A percentile compares a stretch with the other conserved stretches of the same genome.
Evolutionary conservation across 768 basidiomycete species (phyloP).

Genomic region (Rhodotorula graminis): DNA sequence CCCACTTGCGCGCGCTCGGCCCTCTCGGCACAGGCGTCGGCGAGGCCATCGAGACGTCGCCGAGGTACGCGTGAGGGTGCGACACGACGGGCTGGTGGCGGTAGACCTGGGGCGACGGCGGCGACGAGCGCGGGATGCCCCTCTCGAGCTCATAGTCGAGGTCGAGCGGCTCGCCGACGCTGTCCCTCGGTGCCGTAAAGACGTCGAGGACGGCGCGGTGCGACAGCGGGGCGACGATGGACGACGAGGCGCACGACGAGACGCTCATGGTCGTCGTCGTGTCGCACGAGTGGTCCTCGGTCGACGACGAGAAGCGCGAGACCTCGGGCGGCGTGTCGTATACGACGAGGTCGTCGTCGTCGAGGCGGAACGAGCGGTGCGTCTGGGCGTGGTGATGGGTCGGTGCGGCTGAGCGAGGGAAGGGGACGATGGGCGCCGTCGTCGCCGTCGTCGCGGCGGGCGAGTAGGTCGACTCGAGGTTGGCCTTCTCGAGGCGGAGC

Average conservation of each 20-base stretch:
- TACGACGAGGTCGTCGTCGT: not conserved
- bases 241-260: not conserved
- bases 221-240: not conserved
- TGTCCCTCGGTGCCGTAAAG: not conserved
- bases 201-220: not conserved
- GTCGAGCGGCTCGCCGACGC: not conserved
- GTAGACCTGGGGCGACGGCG: not conserved
- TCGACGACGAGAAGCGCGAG: conserved; percentile 10
- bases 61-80: not conserved
- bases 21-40: too few species aligned
- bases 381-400: not conserved
- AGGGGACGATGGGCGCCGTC: not conserved
- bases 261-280: not conserved
- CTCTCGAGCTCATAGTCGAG: not conserved
- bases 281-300: not conserved
- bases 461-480: not conserved
- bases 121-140: not conserved
- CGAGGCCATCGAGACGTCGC: not conserved
- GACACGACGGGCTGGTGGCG: not conserved
- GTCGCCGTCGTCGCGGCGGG: too few species aligned
- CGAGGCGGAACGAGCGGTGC: not conserved
- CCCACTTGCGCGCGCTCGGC: not conserved
- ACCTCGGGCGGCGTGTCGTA: too few species aligned
- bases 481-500: not conserved
- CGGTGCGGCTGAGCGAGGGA: not conserved